phyloP scores from a whole-genome alignment of 176 grass and related monocot species.

The Hordeum marinum region DNA sequence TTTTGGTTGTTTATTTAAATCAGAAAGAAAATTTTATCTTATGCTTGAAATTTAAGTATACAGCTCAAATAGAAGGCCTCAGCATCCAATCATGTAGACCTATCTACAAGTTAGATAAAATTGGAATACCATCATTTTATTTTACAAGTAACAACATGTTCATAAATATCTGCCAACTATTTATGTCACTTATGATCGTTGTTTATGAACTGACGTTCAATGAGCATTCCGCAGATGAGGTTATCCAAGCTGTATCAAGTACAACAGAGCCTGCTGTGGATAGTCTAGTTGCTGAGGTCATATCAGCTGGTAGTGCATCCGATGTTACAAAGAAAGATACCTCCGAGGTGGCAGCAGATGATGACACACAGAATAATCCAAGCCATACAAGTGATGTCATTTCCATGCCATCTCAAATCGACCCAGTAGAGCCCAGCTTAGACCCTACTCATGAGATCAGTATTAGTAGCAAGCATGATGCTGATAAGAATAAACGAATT shows the following conservation, averaged over 20 bases:
- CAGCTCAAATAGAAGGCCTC: neutral
- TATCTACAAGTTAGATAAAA: neutral
- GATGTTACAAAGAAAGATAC: slow-evolving; percentile 1
- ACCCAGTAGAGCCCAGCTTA: slow-evolving; percentile 8
- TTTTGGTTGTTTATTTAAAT: neutral
- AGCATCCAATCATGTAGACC: neutral
- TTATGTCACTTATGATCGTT: neutral
- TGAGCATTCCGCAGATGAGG: slow-evolving; percentile 17
- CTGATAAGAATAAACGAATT: neutral
- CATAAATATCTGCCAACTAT: neutral
- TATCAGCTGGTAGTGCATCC: neutral
- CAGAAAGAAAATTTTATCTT: neutral
- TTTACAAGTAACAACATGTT: neutral
- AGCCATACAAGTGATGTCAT: slow-evolving; percentile 1
- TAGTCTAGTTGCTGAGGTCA: neutral
- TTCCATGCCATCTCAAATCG: slow-evolving; percentile 8
- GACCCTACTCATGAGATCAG: neutral
- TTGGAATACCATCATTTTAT: neutral
- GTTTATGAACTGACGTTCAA: slow-evolving; percentile 8
- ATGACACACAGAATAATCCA: neutral
- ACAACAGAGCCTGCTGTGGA: neutral
- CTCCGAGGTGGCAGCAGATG: neutral
- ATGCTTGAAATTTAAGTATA: neutral
- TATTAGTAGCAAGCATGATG: neutral
- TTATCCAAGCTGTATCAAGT: neutral